Evolutionary conservation across 2,329 filamentous ascomycete genomes (phyloP).

Genomic region (Emmonsia crescens): DNA sequence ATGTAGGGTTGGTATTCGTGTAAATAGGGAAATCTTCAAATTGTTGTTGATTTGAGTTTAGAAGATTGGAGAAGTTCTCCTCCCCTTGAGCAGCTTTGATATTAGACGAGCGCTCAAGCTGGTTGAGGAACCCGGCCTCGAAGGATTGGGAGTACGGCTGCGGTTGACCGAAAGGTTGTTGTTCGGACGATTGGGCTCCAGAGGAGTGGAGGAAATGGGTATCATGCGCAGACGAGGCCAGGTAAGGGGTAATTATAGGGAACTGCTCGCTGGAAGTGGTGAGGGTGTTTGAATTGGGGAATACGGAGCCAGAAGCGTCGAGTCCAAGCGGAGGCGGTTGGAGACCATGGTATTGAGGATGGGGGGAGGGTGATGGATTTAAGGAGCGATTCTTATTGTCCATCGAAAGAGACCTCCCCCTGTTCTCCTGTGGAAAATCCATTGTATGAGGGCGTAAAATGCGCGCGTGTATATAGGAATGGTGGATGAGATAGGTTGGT

Average conservation of each 20-base stretch:
- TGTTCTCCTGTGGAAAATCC: constrained; percentile 18
- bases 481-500: background rate
- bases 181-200: constrained; percentile 21
- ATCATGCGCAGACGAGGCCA: constrained; percentile 23
- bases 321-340: constrained; percentile 22
- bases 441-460: background rate
- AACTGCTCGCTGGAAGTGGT: constrained; percentile 25
- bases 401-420: constrained; percentile 28
- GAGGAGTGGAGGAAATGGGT: constrained; percentile 14
- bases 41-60: constrained; percentile 28
- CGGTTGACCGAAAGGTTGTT: constrained; percentile 21
- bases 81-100: constrained; percentile 21
- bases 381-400: constrained; percentile 30
- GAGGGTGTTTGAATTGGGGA: constrained; percentile 17
- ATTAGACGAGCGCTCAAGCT: constrained; percentile 25
- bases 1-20: constrained; percentile 22
- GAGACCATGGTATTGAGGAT: constrained; percentile 27
- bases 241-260: constrained; percentile 26
- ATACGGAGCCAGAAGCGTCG: constrained; percentile 24
- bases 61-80: constrained; percentile 29
- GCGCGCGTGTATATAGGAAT: background rate
- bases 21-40: constrained; percentile 32
- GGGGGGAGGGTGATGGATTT: constrained; percentile 33
- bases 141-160: constrained; percentile 28
- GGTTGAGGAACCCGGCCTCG: constrained; percentile 26